Conservation (phyloP, 2,329 filamentous ascomycete species). For the Aspergillus ustus region DNA sequence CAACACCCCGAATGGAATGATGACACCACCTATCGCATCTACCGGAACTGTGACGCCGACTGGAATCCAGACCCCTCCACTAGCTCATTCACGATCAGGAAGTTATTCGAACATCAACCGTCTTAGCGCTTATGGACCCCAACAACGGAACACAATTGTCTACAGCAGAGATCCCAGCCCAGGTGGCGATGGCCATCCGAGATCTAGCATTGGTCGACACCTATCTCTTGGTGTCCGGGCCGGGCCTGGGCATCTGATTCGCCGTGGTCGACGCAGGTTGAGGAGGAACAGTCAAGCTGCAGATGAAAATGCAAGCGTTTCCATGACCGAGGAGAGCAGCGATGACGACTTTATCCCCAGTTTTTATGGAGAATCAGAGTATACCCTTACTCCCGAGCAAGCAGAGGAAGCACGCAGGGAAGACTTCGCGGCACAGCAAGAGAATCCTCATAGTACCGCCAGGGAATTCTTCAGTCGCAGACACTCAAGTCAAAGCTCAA, state of each 20-base stretch:
- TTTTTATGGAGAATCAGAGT: slow-evolving; percentile 46
- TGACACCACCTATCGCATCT: slow-evolving; percentile 38
- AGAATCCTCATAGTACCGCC: slow-evolving; percentile 20
- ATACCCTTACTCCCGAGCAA: slow-evolving; percentile 41
- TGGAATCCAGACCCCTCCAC: slow-evolving; percentile 43
- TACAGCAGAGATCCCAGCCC: slow-evolving; percentile 45
- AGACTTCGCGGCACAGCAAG: slow-evolving; percentile 26
- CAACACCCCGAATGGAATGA: slow-evolving; percentile 47
- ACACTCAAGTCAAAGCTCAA: slow-evolving; percentile 35
- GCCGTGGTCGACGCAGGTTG: slow-evolving; percentile 34
- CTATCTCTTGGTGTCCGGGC: slow-evolving; percentile 47
- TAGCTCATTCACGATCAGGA: slow-evolving; percentile 35
- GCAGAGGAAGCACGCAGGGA: slow-evolving; percentile 36
- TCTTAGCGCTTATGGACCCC: slow-evolving; percentile 39
- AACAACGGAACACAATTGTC: slow-evolving; percentile 45
- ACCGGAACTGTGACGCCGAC: slow-evolving; percentile 50
- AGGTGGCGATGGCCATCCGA: slow-evolving; percentile 34
- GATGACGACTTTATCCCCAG: slow-evolving; percentile 44
- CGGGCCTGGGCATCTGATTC: slow-evolving; percentile 44
- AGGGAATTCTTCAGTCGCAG: slow-evolving; percentile 27
- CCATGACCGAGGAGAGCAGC: slow-evolving; percentile 40
- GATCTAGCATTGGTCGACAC: slow-evolving; percentile 40
- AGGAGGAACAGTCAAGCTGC: slow-evolving; percentile 29
- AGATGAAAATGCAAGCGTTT: slow-evolving; percentile 36
- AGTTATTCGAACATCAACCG: slow-evolving; percentile 37